These are phyloP conservation scores for Termitomyces sp. DNA, from an alignment of 768 basidiomycete species.

Conservation along the genomic window DNA sequence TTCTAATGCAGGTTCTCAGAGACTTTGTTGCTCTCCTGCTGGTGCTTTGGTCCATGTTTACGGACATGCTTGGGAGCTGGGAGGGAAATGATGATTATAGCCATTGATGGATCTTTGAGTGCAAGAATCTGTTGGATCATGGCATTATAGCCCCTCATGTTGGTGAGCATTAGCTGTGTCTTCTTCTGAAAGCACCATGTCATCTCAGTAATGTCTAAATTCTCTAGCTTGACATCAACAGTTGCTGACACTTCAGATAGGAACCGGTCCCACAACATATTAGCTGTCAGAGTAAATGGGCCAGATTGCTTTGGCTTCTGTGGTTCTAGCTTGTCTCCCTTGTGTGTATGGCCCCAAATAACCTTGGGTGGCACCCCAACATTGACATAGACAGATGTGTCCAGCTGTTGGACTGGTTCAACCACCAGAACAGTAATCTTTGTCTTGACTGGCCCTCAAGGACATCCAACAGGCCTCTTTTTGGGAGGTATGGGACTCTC, in stretches of 20 bases:
- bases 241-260: background rate
- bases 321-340: background rate
- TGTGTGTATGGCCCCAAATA: background rate
- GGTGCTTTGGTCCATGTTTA: background rate
- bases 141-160: background rate
- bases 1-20: background rate
- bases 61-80: background rate
- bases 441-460: too few relatives aligned
- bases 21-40: background rate
- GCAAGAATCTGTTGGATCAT: conserved; percentile 1
- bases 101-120: background rate
- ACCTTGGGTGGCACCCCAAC: background rate
- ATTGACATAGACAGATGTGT: background rate
- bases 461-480: too few relatives aligned
- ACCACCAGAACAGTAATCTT: too few relatives aligned
- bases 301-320: conserved; percentile 2
- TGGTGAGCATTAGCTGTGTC: background rate
- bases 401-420: background rate
- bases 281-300: conserved; percentile 1
- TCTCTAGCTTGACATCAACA: background rate
- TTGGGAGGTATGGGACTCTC: too few relatives aligned
- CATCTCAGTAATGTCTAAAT: background rate
- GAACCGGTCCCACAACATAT: background rate
- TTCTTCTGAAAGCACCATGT: conserved; percentile 7
- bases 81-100: background rate